Conservation (phyloP, 2,329 filamentous ascomycete species). For the Gaeumannomyces sp. region DNA sequence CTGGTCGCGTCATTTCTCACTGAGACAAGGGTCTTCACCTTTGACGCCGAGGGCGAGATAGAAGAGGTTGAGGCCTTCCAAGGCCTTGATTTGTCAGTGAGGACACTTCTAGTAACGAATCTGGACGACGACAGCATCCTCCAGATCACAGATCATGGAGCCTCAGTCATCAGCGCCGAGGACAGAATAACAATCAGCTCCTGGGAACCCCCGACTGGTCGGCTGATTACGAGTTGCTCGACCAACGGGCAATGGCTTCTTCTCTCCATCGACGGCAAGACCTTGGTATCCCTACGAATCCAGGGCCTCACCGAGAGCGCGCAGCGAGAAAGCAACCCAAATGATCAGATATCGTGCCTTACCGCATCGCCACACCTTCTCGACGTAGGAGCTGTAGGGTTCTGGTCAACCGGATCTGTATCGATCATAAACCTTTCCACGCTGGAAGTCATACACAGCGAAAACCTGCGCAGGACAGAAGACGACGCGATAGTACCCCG, state of each 20-base stretch:
- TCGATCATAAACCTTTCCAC: constrained; percentile 65
- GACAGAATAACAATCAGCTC: constrained; percentile 46
- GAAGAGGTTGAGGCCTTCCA: constrained; percentile 78
- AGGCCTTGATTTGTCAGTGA: constrained; percentile 61
- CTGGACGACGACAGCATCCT: constrained; percentile 58
- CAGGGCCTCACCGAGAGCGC: constrained; percentile 49
- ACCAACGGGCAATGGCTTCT: constrained; percentile 64
- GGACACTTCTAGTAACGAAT: constrained; percentile 66
- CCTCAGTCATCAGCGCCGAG: constrained; percentile 56
- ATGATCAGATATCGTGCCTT: constrained; percentile 80
- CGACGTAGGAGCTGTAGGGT: constrained; percentile 71
- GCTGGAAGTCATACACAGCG: constrained; percentile 55
- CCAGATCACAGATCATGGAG: constrained; percentile 66
- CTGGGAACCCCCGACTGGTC: constrained; percentile 47
- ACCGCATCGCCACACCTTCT: constrained; percentile 61
- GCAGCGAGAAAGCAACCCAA: constrained; percentile 53
- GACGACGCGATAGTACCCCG: constrained; percentile 75
- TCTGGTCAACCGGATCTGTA: constrained; percentile 78
- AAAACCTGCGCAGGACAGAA: constrained; percentile 50
- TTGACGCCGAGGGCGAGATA: constrained; percentile 67
- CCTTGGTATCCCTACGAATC: constrained; percentile 63
- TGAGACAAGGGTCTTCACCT: constrained; percentile 77
- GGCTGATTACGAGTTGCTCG: constrained; percentile 70
- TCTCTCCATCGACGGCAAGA: constrained; percentile 69
- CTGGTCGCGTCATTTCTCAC: constrained; percentile 75